A percentile compares a stretch with the other conserved stretches of the same genome.
Evolutionary conservation across 148 eudicot species (phyloP).

Genomic region (Vaccinium corymbosum): DNA sequence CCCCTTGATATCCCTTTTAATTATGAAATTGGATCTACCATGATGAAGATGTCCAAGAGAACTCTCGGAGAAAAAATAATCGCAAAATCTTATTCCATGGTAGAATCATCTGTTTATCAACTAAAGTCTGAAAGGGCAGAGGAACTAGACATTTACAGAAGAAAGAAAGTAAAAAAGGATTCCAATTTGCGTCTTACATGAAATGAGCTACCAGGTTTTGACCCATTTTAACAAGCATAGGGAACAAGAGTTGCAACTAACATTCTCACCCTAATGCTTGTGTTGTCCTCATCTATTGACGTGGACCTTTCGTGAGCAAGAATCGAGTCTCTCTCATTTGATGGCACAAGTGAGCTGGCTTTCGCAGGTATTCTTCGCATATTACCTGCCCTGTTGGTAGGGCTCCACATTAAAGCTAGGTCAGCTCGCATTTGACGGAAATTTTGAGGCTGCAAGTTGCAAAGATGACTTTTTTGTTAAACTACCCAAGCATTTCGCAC

Average conservation of each 20-base stretch:
- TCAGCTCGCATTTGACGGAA: slow-evolving; percentile 76
- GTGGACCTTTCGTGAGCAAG: slow-evolving; percentile 27
- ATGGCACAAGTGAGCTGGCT: slow-evolving; percentile 30
- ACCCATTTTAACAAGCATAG: slow-evolving; percentile 2
- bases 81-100: not conserved
- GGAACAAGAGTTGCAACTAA: slow-evolving; percentile 1
- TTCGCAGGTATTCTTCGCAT: slow-evolving; percentile 51
- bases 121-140: not conserved
- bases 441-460: slow-evolving; percentile 63
- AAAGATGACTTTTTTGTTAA: not conserved
- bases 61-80: not conserved
- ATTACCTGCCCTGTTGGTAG: slow-evolving; percentile 46
- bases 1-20: not conserved
- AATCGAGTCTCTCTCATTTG: slow-evolving; percentile 23
- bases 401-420: slow-evolving; percentile 89
- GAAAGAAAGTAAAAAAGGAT: not conserved
- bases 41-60: not conserved
- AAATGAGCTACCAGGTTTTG: not conserved
- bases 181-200: not conserved
- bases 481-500: not conserved
- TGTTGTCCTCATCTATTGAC: slow-evolving; percentile 37
- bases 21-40: not conserved
- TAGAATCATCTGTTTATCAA: not conserved
- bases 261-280: slow-evolving; percentile 52
- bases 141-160: not conserved